Base-by-base conservation (phyloP, 129 eudicot species). In the Oenanthe sinensis region DNA sequence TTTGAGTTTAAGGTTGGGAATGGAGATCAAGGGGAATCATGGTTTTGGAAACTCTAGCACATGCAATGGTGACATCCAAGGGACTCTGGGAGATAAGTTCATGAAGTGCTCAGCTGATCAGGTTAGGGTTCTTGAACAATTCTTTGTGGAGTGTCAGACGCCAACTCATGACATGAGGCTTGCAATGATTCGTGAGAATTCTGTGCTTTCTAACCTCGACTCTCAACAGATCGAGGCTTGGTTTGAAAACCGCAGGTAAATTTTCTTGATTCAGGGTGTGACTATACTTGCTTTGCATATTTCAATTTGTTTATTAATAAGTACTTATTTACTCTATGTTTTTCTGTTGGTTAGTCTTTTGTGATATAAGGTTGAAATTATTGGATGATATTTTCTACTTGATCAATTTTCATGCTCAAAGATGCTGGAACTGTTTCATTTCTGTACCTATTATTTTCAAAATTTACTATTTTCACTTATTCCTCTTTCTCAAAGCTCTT, bases 211-310 rank as follows among this genome's bases (percentile, higher is more conserved):
- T 19, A 76, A 67, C 78, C 79, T 86, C 60, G 87, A 86, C 37
- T 80, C 87, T 7, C 79, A 81, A 69, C 87, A 86, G 60, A 84
- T 86, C 70, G 84, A 81, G 54, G 82, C 84, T 73, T 86, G 87
- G 90, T 86, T 84, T 75, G 87, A 78, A 58, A 81, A 84, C 74
- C 84, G 87, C 70, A 86, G 90, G 90, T 84, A 76, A 42, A 47
- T 4, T 7, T 72, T 24, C 14, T 42, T 11, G 9, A 68, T 68
- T 68, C 4, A 68, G 73, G 44, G 12, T 28, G 5, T 71, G 46
- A 11, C 75, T 40, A 42, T 71, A 3, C 15, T 71, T 71, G 26
- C 75, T 71, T 71, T 39, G 28, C 46, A 20, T 71, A 71, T 8
- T 60, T 60, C 36, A n/a, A 5, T 60, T n/a, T 9, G 68, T 60